Conservation (phyloP, 1,284 basidiomycete species). For the Testicularia cyperi region DNA sequence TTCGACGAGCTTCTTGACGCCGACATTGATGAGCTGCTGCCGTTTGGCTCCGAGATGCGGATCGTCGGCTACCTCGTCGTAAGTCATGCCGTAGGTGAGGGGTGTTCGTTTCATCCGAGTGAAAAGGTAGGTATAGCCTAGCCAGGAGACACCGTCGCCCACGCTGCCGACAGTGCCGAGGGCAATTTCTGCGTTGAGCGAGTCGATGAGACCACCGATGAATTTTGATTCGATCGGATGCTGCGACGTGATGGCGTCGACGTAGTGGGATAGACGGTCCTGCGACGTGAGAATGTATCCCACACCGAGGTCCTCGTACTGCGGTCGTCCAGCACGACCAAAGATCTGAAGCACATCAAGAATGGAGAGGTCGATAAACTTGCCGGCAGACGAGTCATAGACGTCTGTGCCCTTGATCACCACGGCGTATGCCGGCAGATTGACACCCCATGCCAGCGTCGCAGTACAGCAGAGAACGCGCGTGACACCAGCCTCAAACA, state of each 20-base stretch:
- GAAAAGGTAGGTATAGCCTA: slow-evolving; percentile 95
- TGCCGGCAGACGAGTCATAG: slow-evolving; percentile 65
- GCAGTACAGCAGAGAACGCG: slow-evolving; percentile 97
- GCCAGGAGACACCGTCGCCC: slow-evolving; percentile 87
- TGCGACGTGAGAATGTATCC: slow-evolving; percentile 94
- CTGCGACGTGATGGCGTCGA: slow-evolving; percentile 81
- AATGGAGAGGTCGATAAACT: slow-evolving; percentile 87
- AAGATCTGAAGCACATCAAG: slow-evolving; percentile 95
- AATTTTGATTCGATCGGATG: slow-evolving; percentile 95
- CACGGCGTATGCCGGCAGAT: slow-evolving; percentile 93
- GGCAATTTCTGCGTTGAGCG: slow-evolving; percentile 92
- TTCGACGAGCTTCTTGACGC: slow-evolving; percentile 73
- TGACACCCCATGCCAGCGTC: slow-evolving; percentile 98
- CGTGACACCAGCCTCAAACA: slow-evolving; percentile 88
- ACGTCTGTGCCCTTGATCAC: slow-evolving; percentile 98
- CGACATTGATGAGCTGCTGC: slow-evolving; percentile 70
- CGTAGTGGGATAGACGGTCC: slow-evolving; percentile 90
- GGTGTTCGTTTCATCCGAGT: slow-evolving; percentile 95
- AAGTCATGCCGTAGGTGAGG: slow-evolving; percentile 78
- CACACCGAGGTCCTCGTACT: slow-evolving; percentile 90
- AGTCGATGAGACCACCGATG: slow-evolving; percentile 80
- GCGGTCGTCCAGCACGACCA: slow-evolving; percentile 94
- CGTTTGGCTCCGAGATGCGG: slow-evolving; percentile 76
- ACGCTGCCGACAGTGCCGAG: slow-evolving; percentile 89
- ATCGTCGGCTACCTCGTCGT: slow-evolving; percentile 74